These are phyloP conservation scores for Penicillium coprophilum DNA, from an alignment of 495 filamentous ascomycete species.

Conservation along the genomic window DNA sequence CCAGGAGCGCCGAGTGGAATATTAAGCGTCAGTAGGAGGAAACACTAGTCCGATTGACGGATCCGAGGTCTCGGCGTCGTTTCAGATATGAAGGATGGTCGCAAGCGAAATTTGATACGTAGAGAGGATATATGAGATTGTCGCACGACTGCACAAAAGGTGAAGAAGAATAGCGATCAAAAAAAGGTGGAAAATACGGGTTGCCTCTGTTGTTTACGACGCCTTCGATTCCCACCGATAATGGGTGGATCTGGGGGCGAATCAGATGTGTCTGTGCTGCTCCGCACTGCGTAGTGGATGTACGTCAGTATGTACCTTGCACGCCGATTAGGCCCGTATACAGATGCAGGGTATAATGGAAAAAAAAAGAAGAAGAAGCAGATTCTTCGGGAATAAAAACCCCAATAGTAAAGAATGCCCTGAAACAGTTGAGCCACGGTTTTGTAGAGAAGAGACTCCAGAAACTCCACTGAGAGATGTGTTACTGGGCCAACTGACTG, in stretches of 20 bases:
- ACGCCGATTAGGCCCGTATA: slow-evolving; percentile 8
- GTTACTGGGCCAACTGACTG: slow-evolving; percentile 44
- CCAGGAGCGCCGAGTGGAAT: slow-evolving; percentile 36
- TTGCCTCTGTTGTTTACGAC: slow-evolving; percentile 30
- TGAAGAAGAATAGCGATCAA: slow-evolving; percentile 6
- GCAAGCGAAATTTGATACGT: slow-evolving; percentile 16
- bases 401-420: background rate
- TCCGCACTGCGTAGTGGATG: slow-evolving; percentile 21
- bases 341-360: background rate
- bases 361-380: background rate
- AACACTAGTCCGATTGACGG: slow-evolving; percentile 21
- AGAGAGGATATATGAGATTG: slow-evolving; percentile 2
- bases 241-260: slow-evolving; percentile 26
- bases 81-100: slow-evolving; percentile 24
- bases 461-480: background rate
- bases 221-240: slow-evolving; percentile 25
- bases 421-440: slow-evolving; percentile 22
- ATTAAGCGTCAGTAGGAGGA: slow-evolving; percentile 19
- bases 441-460: slow-evolving; percentile 6
- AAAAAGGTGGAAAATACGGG: slow-evolving; percentile 1
- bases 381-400: background rate
- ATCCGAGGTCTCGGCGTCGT: slow-evolving; percentile 32
- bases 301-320: background rate
- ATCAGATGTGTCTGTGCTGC: slow-evolving; percentile 22
- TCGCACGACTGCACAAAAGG: slow-evolving; percentile 7